phyloP scores from a whole-genome alignment of 2,329 filamentous ascomycete species.

The Fusarium subglutinans region DNA sequence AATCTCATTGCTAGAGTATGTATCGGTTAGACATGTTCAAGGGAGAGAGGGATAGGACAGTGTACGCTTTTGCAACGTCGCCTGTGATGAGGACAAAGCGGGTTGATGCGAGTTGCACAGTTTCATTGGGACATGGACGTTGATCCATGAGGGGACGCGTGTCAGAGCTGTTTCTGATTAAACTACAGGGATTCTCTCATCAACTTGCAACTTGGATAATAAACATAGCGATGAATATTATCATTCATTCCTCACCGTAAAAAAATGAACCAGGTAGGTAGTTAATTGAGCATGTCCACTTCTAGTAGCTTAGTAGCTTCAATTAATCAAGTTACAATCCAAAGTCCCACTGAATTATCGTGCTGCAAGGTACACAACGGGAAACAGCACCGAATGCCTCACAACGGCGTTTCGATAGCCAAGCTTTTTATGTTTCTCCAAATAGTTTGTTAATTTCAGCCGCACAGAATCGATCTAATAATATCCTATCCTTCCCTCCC shows the following conservation, averaged over 20 bases:
- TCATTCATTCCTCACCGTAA: background rate
- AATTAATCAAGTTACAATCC: slow-evolving; percentile 22
- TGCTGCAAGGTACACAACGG: background rate
- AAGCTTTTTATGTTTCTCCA: slow-evolving; percentile 3
- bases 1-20: slow-evolving; percentile 12
- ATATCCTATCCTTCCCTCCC: background rate
- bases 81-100: background rate
- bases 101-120: background rate
- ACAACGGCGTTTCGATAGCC: slow-evolving; percentile 1
- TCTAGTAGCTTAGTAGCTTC: background rate
- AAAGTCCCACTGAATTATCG: slow-evolving; percentile 3
- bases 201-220: background rate
- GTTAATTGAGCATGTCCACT: background rate
- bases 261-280: background rate
- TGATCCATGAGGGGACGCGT: slow-evolving; percentile 36
- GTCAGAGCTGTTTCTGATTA: slow-evolving; percentile 37
- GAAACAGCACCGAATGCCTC: background rate
- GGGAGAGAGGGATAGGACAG: slow-evolving; percentile 12
- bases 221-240: background rate
- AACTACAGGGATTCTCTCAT: background rate
- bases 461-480: background rate
- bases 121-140: slow-evolving; percentile 15
- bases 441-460: slow-evolving; percentile 4
- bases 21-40: slow-evolving; percentile 16
- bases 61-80: slow-evolving; percentile 6